Evolutionary conservation across 345 rosid genomes (phyloP), one percentile per base, ranked within the genome.

Genomic region (Melaleuca quinquenervia): DNA sequence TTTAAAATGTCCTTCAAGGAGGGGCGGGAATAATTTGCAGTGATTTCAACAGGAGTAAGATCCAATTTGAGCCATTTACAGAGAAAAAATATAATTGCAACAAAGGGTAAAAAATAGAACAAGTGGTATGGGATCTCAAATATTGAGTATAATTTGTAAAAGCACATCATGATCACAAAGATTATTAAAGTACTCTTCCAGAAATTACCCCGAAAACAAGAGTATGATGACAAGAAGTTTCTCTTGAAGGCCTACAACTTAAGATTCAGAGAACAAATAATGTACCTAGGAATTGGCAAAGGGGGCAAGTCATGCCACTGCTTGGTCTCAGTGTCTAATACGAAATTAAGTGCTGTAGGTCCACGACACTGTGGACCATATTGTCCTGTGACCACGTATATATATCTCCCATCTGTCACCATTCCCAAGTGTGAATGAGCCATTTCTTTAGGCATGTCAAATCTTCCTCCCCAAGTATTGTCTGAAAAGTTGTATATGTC

Each of bases 351-450:
- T 75, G 98, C 93, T 51, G 98, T 96, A 84, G 99, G 95, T 1
- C 98, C 98, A 89, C 98, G 92, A 85, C 98, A 96, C 85, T 97
- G 98, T 58, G 99, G 99, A 88, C 98, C 98, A 89, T 93, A 94
- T 84, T 97, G 99, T 83, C 99, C 99, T 2, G 94, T 92, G 49
- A 97, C 95, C 48, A 95, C 86, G 84, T 96, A 97, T 45, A 97
- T 94, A 88, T 92, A 96, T 86, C 98, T 88, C 87, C 98, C 98
- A 91, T 97, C 98, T 0, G 98, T 94, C 29, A 91, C 98, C 99
- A 97, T 96, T 88, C 98, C 99, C 90, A 97, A 95, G 87, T 97
- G 98, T 22, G 99, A 97, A 91, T 97, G 99, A 21, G 98, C 98
- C 99, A 97, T 97, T 89, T 96, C 98, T 89, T 94, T 96, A 6